Percentiles rank a stretch among this genome's conserved stretches.
Conservation (phyloP, 495 filamentous ascomycete species). For the Neurospora intermedia region DNA sequence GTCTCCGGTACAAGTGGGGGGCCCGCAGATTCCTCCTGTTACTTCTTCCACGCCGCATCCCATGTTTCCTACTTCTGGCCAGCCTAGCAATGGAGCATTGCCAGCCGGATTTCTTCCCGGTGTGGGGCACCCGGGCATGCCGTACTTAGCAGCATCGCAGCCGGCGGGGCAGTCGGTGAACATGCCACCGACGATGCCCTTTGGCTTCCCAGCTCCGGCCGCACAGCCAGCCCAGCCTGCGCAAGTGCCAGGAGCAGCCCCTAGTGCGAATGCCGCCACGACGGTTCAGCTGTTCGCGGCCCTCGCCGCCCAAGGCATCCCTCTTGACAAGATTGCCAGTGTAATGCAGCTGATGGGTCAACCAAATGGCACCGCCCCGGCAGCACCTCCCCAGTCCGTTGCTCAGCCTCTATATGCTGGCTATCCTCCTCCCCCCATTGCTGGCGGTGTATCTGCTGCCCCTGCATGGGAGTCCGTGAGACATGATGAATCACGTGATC, state of each 20-base stretch:
- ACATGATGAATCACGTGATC: slow-evolving; percentile 50
- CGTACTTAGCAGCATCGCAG: slow-evolving; percentile 20
- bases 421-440: slow-evolving; percentile 19
- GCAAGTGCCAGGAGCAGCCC: slow-evolving; percentile 27
- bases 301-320: slow-evolving; percentile 33
- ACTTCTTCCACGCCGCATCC: slow-evolving; percentile 8
- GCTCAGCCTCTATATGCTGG: slow-evolving; percentile 17
- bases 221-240: slow-evolving; percentile 8
- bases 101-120: slow-evolving; percentile 7
- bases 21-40: neutral
- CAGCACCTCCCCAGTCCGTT: slow-evolving; percentile 8
- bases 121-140: slow-evolving; percentile 12
- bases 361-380: slow-evolving; percentile 10
- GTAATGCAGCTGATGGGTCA: slow-evolving; percentile 35
- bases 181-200: slow-evolving; percentile 40
- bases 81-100: slow-evolving; percentile 12
- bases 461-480: slow-evolving; percentile 28
- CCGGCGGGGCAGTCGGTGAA: slow-evolving; percentile 48
- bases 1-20: slow-evolving; percentile 2
- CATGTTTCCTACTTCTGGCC: slow-evolving; percentile 9
- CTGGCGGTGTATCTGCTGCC: slow-evolving; percentile 17
- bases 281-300: slow-evolving; percentile 41
- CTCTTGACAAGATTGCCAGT: slow-evolving; percentile 35
- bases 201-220: slow-evolving; percentile 13
- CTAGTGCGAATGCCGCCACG: slow-evolving; percentile 19